Evolutionary conservation across 495 filamentous ascomycete genomes (phyloP), one percentile per base, ranked within the genome.

Genomic region (Penicillium flavigenum): DNA sequence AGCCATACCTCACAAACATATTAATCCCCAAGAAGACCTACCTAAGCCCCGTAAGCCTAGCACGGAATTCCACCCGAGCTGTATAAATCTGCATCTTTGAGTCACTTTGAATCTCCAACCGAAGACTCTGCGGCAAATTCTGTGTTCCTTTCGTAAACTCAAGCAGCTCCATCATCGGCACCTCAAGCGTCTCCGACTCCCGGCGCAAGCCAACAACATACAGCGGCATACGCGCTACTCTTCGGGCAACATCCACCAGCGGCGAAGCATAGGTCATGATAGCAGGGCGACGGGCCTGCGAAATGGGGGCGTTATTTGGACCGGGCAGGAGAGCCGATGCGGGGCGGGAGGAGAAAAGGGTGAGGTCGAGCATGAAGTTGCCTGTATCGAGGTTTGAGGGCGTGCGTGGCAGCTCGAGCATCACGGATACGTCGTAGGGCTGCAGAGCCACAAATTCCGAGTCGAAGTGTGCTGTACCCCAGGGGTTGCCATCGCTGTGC

Each of bases 291-390:
- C 85, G 77, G 4, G 81, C 81, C 24, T 63, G 74, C 16, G 74
- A 67, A 16, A 79, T 68, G 16, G 72, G 32, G 29, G 72, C 70
- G 19, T 54, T 56, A 38, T 65, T 59, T 19, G 66, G 50, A 5
- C 61, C 63, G 5, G 61, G 56, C 3, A 63, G 52, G 16, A 72
- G 47, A 12, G 68, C 61, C 31, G 68, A 63, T 4, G 68, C 68
- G 14, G 67, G 62, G 39, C 70, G 68, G 2, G 76, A 75, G 16
- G 79, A 74, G 34, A 85, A 74, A 12, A 93, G 77, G 16, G 82
- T 75, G n/a, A 97, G 75, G 49, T 90, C 85, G 14, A 96, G 75
- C 92, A 98, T 98, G 79, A 98, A 98, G 73, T 97, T 97, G 20
- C 93, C 94, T 8, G 70, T 71, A 11, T 67, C 76, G 74, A 81